Percentiles rank a stretch among this genome's conserved stretches.
phyloP scores from a whole-genome alignment of 768 basidiomycete species.

The Termitomyces sp. region DNA sequence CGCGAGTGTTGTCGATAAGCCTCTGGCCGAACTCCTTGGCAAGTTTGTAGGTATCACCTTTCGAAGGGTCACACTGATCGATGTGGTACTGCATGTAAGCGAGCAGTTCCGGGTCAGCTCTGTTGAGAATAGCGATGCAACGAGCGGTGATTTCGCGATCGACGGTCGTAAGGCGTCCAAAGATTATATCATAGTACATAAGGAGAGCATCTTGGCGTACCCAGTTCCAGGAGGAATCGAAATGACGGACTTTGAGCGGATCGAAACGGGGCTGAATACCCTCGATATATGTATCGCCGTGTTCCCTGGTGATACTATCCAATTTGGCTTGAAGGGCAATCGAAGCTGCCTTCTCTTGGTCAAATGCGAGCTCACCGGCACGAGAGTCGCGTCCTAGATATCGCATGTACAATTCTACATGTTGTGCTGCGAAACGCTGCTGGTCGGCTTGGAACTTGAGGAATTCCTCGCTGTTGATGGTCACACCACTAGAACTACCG shows the following conservation, averaged over 20 bases:
- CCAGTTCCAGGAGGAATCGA: slow-evolving; percentile 99
- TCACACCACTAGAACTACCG: slow-evolving; percentile 70
- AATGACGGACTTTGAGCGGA: slow-evolving; percentile 93
- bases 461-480: slow-evolving; percentile 98
- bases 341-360: slow-evolving; percentile 77
- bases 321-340: slow-evolving; percentile 77
- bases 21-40: slow-evolving; percentile 97
- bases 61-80: slow-evolving; percentile 71
- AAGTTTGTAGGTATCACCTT: slow-evolving; percentile 90
- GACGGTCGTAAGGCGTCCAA: slow-evolving; percentile 89
- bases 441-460: slow-evolving; percentile 94
- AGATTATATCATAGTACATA: slow-evolving; percentile 99
- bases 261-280: slow-evolving; percentile 96
- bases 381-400: slow-evolving; percentile 93
- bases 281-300: slow-evolving; percentile 90
- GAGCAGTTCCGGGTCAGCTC: slow-evolving; percentile 89
- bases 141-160: slow-evolving; percentile 96
- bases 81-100: slow-evolving; percentile 97
- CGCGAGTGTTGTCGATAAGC: slow-evolving; percentile 89
- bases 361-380: slow-evolving; percentile 86
- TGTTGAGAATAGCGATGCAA: slow-evolving; percentile 96
- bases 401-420: slow-evolving; percentile 96
- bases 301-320: slow-evolving; percentile 86
- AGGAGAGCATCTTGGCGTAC: slow-evolving; percentile 93
- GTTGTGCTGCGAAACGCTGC: slow-evolving; percentile 86